phyloP scores from a whole-genome alignment of 2,329 filamentous ascomycete genomes.

The Sporothrix brasiliensis region DNA sequence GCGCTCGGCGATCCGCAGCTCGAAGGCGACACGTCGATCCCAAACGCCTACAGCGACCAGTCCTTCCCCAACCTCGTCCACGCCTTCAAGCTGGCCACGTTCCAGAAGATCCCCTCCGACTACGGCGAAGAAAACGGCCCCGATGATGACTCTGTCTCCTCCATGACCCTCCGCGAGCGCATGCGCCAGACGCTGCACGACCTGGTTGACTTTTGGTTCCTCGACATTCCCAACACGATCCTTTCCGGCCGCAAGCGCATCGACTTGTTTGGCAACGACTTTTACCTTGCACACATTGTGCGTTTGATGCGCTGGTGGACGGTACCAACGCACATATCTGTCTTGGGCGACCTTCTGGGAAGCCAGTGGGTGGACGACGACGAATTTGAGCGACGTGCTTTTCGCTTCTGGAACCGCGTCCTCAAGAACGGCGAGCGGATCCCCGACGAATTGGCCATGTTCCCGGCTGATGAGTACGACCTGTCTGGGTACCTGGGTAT shows the following conservation, averaged over 20 bases:
- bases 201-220: slow-evolving; percentile 61
- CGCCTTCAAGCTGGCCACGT: slow-evolving; percentile 53
- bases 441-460: slow-evolving; percentile 56
- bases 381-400: slow-evolving; percentile 76
- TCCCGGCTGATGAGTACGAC: slow-evolving; percentile 54
- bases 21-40: slow-evolving; percentile 86
- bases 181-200: slow-evolving; percentile 60
- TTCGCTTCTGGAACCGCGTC: slow-evolving; percentile 78
- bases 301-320: slow-evolving; percentile 82
- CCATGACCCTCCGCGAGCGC: slow-evolving; percentile 54
- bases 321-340: slow-evolving; percentile 79
- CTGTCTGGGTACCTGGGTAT: slow-evolving; percentile 53
- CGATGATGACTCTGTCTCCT: slow-evolving; percentile 39
- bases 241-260: slow-evolving; percentile 74
- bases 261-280: slow-evolving; percentile 91
- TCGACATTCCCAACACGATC: slow-evolving; percentile 70
- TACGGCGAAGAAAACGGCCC: not conserved
- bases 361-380: slow-evolving; percentile 91
- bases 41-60: slow-evolving; percentile 55
- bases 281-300: slow-evolving; percentile 92
- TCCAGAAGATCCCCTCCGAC: slow-evolving; percentile 36
- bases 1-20: slow-evolving; percentile 90
- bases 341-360: slow-evolving; percentile 87
- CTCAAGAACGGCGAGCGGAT: slow-evolving; percentile 71
- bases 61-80: slow-evolving; percentile 57